Percentiles rank a stretch among this genome's conserved stretches.
Evolutionary conservation across 2,329 filamentous ascomycete species (phyloP).

Genomic region (Cryphonectria naterciae): DNA sequence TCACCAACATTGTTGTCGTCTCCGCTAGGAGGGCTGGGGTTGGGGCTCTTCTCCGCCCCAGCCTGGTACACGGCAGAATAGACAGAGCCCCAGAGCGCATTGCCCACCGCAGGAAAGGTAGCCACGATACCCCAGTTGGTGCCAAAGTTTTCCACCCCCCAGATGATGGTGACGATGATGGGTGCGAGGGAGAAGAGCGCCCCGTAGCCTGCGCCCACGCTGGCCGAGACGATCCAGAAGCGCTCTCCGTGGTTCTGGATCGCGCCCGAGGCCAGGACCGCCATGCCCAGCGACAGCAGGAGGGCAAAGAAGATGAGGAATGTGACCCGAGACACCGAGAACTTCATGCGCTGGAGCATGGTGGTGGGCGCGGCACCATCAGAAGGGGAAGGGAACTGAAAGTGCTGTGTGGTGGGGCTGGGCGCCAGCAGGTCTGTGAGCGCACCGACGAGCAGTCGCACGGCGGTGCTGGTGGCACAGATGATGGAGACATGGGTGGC

Average conservation of each 20-base stretch:
- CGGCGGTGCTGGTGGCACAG: slow-evolving; percentile 86
- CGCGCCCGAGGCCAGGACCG: slow-evolving; percentile 75
- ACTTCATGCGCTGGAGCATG: slow-evolving; percentile 38
- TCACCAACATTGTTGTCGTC: slow-evolving; percentile 32
- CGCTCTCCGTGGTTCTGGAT: slow-evolving; percentile 75
- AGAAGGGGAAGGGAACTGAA: slow-evolving; percentile 48
- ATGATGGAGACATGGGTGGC: slow-evolving; percentile 93
- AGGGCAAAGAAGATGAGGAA: slow-evolving; percentile 79
- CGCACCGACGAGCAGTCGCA: slow-evolving; percentile 85
- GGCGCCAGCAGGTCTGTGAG: slow-evolving; percentile 86
- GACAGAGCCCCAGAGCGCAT: slow-evolving; percentile 87
- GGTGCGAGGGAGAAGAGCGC: slow-evolving; percentile 88
- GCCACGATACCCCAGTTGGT: slow-evolving; percentile 98
- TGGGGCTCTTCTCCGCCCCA: slow-evolving; percentile 53
- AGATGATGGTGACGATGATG: slow-evolving; percentile 94
- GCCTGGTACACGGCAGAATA: slow-evolving; percentile 82
- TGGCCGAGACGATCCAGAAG: slow-evolving; percentile 83
- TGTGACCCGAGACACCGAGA: slow-evolving; percentile 74
- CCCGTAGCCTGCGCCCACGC: slow-evolving; percentile 90
- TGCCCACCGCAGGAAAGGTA: slow-evolving; percentile 85
- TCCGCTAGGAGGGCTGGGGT: slow-evolving; percentile 28
- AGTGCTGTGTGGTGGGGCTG: slow-evolving; percentile 62
- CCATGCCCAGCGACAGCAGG: slow-evolving; percentile 74
- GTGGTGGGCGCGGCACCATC: slow-evolving; percentile 36
- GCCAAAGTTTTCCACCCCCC: slow-evolving; percentile 98